These are phyloP conservation scores for Fomes fomentarius DNA, from an alignment of 1,284 basidiomycete genomes.

Conservation along the genomic window DNA sequence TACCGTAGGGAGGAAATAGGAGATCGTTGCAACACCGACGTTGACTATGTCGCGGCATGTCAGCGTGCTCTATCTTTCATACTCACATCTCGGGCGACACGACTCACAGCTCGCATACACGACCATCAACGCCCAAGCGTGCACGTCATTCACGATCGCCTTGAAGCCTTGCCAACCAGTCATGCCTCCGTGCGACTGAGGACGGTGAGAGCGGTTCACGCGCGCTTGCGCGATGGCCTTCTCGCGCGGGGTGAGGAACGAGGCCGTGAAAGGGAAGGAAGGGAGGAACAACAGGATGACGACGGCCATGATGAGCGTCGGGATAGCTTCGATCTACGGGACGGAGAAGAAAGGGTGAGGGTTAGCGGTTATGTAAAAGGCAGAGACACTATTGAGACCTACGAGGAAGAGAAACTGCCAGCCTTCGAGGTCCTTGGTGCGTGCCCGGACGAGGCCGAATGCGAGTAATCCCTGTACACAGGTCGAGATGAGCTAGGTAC, in stretches of 20 bases:
- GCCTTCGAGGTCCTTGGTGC: conserved; percentile 46
- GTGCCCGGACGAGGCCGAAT: conserved; percentile 54
- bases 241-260: conserved; percentile 46
- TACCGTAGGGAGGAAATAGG: conserved; percentile 59
- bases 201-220: conserved; percentile 54
- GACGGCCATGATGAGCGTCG: conserved; percentile 51
- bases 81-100: background rate
- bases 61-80: background rate
- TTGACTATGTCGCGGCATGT: conserved; percentile 44
- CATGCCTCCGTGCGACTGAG: conserved; percentile 59
- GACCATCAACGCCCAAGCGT: conserved; percentile 54
- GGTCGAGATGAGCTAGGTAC: background rate
- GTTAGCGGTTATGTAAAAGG: background rate
- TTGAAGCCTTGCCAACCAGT: conserved; percentile 57
- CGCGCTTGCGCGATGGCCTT: conserved; percentile 58
- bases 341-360: background rate
- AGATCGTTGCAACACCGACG: conserved; percentile 56
- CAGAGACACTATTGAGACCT: conserved; percentile 10
- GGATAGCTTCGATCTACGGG: conserved; percentile 53
- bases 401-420: conserved; percentile 63
- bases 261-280: conserved; percentile 41
- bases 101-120: conserved; percentile 56
- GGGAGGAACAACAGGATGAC: conserved; percentile 51
- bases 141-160: conserved; percentile 47
- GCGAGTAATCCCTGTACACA: conserved; percentile 49